Conservation (phyloP, 805 yeast genomes). For the Candida dendrica region DNA sequence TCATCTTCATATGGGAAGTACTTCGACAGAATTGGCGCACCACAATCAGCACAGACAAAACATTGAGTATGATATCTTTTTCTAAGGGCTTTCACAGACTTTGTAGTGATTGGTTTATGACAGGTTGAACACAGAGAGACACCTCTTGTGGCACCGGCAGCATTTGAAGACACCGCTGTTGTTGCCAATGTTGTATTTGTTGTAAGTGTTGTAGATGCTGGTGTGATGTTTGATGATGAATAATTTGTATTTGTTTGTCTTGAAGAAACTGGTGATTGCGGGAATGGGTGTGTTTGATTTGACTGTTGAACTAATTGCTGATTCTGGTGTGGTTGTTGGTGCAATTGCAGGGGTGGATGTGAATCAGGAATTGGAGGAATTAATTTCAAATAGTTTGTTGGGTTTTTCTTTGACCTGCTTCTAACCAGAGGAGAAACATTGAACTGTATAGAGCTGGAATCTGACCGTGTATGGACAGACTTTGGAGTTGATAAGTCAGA, state of each 20-base stretch:
- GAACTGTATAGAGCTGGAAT: neutral
- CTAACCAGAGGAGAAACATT: neutral
- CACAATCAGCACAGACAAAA: constrained; percentile 82
- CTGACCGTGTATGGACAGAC: neutral
- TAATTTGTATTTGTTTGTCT: too few relatives aligned
- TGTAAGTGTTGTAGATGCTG: too few relatives aligned
- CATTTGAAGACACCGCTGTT: neutral
- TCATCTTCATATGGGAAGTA: constrained; percentile 74
- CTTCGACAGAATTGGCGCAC: constrained; percentile 70
- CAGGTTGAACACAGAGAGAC: constrained; percentile 43
- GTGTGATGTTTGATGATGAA: too few relatives aligned
- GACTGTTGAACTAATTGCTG: too few relatives aligned
- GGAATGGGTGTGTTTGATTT: too few relatives aligned
- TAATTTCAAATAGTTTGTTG: constrained; percentile 16
- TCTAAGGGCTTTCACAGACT: constrained; percentile 79
- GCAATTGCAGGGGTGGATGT: too few relatives aligned
- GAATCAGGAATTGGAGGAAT: constrained; percentile 22
- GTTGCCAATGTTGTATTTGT: neutral
- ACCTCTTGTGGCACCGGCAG: neutral
- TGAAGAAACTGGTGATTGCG: too few relatives aligned
- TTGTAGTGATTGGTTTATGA: constrained; percentile 50
- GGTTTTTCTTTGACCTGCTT: constrained; percentile 2
- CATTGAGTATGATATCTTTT: constrained; percentile 81
- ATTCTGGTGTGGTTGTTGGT: neutral
- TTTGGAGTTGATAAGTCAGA: neutral